phyloP scores from a whole-genome alignment of 1,139 yeast species.

The Taphrina populina region DNA sequence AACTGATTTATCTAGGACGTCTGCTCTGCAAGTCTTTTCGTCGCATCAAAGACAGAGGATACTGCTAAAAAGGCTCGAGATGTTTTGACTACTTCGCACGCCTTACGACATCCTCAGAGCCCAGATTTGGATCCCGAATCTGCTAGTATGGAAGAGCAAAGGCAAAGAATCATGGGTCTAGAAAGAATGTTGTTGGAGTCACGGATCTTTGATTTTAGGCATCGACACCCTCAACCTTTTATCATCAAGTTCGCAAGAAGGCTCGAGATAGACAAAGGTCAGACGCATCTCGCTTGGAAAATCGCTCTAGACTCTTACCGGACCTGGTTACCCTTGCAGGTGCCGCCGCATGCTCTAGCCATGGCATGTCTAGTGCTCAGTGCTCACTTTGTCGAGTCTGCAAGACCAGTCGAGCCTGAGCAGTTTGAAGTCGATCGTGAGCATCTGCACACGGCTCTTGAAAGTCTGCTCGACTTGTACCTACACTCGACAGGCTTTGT shows the following conservation, averaged over 20 bases:
- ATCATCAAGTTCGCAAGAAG: conserved; percentile 65
- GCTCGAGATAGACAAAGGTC: conserved; percentile 40
- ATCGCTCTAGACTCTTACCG: conserved; percentile 71
- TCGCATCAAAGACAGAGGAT: conserved; percentile 83
- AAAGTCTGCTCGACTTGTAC: conserved; percentile 34
- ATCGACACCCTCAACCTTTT: conserved; percentile 63
- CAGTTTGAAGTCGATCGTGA: conserved; percentile 12
- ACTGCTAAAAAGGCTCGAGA: conserved; percentile 78
- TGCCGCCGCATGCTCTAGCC: conserved; percentile 81
- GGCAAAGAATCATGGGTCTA: conserved; percentile 39
- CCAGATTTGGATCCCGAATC: conserved; percentile 38
- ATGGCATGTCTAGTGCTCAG: conserved; percentile 62
- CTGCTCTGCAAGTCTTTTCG: conserved; percentile 70
- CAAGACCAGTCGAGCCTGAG: conserved; percentile 6
- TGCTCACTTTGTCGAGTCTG: conserved; percentile 44
- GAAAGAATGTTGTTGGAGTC: conserved; percentile 77
- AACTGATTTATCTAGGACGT: conserved; percentile 50
- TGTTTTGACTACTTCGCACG: conserved; percentile 47
- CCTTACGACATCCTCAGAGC: conserved; percentile 39
- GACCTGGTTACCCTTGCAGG: conserved; percentile 66
- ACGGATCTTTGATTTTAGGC: conserved; percentile 71
- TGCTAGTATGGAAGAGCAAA: conserved; percentile 39
- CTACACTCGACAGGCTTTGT: conserved; percentile 18
- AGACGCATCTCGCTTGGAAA: conserved; percentile 62
- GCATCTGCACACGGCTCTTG: conserved; percentile 23